phyloP scores from a whole-genome alignment of 2,329 filamentous ascomycete genomes.

The Aureobasidium lini region DNA sequence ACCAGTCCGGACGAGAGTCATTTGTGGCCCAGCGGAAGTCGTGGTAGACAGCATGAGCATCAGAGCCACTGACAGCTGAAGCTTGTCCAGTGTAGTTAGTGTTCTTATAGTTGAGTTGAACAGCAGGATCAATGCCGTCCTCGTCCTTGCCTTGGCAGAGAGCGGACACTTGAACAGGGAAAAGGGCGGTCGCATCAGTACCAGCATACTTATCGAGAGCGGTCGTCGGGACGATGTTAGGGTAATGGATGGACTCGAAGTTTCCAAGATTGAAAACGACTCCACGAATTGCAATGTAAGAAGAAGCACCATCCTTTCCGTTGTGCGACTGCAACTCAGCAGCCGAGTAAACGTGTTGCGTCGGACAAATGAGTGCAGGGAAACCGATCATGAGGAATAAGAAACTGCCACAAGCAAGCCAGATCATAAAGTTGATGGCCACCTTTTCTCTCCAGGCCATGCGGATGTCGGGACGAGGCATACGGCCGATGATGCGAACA shows the following conservation, averaged over 20 bases:
- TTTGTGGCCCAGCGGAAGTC: conserved; percentile 84
- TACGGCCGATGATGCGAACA: conserved; percentile 68
- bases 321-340: conserved; percentile 67
- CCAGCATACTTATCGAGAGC: conserved; percentile 75
- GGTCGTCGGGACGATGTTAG: conserved; percentile 53
- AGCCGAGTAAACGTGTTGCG: conserved; percentile 76
- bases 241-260: conserved; percentile 74
- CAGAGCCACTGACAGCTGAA: conserved; percentile 55
- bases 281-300: conserved; percentile 79
- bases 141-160: conserved; percentile 72
- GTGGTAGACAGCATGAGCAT: conserved; percentile 74
- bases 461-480: conserved; percentile 86
- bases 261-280: conserved; percentile 74
- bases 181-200: conserved; percentile 76
- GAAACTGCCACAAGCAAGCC: conserved; percentile 69
- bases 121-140: conserved; percentile 59
- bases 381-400: conserved; percentile 79
- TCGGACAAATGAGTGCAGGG: conserved; percentile 82
- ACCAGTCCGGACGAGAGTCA: conserved; percentile 84
- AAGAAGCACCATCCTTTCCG: conserved; percentile 57
- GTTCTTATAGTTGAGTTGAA: conserved; percentile 77
- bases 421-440: conserved; percentile 96
- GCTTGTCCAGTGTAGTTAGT: conserved; percentile 67
- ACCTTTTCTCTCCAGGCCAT: conserved; percentile 95
- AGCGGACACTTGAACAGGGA: conserved; percentile 89